phyloP scores from a whole-genome alignment of 441 rosid species.

The Francoa sonchifolia region DNA sequence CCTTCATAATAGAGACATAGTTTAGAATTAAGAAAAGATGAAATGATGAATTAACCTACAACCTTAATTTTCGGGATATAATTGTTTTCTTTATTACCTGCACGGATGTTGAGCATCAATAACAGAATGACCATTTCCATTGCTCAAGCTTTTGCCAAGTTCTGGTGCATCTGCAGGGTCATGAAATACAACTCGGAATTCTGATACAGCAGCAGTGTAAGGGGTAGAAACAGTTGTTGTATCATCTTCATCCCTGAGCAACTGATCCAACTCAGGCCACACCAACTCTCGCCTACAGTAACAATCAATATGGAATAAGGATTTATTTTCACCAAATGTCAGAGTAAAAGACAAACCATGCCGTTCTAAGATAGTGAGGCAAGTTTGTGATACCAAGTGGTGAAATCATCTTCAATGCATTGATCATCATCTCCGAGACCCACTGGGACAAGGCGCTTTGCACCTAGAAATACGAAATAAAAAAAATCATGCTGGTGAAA shows the following conservation, averaged over 20 bases:
- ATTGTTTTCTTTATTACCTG: conserved; percentile 29
- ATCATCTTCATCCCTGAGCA: conserved; percentile 77
- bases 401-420: conserved; percentile 94
- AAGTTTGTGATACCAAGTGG: conserved; percentile 52
- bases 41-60: neutral
- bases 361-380: conserved; percentile 3
- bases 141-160: conserved; percentile 41
- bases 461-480: conserved; percentile 42
- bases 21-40: conserved; percentile 12
- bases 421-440: conserved; percentile 99
- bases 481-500: no score
- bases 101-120: conserved; percentile 93
- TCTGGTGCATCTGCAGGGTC: conserved; percentile 39
- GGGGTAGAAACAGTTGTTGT: conserved; percentile 61
- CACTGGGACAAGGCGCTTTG: conserved; percentile 55
- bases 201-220: conserved; percentile 83
- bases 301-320: no score
- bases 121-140: conserved; percentile 66
- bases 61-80: conserved; percentile 5
- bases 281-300: conserved; percentile 61
- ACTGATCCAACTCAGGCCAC: conserved; percentile 91
- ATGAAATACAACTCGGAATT: conserved; percentile 68
- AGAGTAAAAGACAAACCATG: neutral
- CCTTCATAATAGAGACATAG: conserved; percentile 27
- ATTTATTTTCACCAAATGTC: neutral